Evolutionary conservation across 495 filamentous ascomycete genomes (phyloP).

Genomic region (Articulospora tetracladia): DNA sequence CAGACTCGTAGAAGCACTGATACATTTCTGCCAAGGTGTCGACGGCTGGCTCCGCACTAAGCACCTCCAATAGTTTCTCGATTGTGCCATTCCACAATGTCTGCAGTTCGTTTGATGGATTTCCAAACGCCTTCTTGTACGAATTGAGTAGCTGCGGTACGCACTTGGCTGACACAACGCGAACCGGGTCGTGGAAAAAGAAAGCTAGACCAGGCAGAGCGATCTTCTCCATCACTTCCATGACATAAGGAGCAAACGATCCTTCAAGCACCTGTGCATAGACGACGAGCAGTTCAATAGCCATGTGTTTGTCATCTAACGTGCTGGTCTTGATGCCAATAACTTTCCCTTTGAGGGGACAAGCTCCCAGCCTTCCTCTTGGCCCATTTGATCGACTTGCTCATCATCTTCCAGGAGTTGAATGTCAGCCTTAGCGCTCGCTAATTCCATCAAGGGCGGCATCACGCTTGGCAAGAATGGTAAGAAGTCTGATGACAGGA

Average conservation of each 20-base stretch:
- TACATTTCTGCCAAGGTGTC: constrained; percentile 99
- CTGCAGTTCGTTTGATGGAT: constrained; percentile 65
- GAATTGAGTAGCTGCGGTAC: constrained; percentile 93
- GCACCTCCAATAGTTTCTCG: constrained; percentile 86
- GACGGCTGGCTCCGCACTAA: constrained; percentile 91
- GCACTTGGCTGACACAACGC: constrained; percentile 90
- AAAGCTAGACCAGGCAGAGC: constrained; percentile 91
- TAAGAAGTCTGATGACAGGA: constrained; percentile 84
- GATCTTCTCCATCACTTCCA: constrained; percentile 94
- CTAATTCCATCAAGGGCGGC: constrained; percentile 87
- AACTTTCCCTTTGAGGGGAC: constrained; percentile 95
- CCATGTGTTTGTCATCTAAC: constrained; percentile 98
- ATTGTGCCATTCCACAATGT: constrained; percentile 83
- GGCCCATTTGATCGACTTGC: constrained; percentile 84
- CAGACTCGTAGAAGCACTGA: constrained; percentile 98
- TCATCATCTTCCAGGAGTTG: constrained; percentile 96
- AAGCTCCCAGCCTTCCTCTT: constrained; percentile 97
- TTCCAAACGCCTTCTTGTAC: constrained; percentile 85
- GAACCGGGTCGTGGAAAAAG: constrained; percentile 99
- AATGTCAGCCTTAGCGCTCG: constrained; percentile 94
- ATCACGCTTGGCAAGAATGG: constrained; percentile 91
- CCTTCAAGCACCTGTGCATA: constrained; percentile 93
- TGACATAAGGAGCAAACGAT: constrained; percentile 86
- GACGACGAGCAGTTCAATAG: constrained; percentile 94
- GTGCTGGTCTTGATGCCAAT: constrained; percentile 97